Base-by-base conservation (phyloP, 2,329 filamentous ascomycete genomes). In the Capronia epimyces region DNA sequence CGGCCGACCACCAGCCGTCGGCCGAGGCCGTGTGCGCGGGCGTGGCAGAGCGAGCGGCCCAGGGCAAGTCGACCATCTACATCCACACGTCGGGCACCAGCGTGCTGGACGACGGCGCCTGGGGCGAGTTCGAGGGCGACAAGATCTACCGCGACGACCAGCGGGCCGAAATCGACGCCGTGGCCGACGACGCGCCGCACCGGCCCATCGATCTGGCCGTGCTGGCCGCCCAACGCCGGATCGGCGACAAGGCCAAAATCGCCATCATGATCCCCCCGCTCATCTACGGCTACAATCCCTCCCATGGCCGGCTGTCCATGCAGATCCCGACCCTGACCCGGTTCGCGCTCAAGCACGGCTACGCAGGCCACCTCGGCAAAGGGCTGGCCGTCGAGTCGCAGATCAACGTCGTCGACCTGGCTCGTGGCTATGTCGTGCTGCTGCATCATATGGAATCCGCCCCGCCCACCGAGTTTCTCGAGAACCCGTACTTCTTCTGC, bases 401-500 rank as follows among this genome's bases (percentile, higher is more conserved):
- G 43, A 64, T 77, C 25, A 75, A 78, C 58, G 75, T 77, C 4
- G 46, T 64, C 15, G 75, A 77, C 59, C 63, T 77, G 1, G 73
- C 74, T 3, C 59, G 70, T 3, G 75, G 64, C 0, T 77, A 76
- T 55, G 57, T 74, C 6, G 62, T 66, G 0, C 52, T 78, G 1
- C 59, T 77, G 16, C 72, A 75, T 56, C 66, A 68, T 49, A 62
- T 77, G 16, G 75, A 77, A 49, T 40, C 29, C 7, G 55, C 62
- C 0, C 44, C 64, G 2, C 49, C 65, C 0, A 51, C 57, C 6
- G 60, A 68, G 8, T 53, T 69, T 1, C 56, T 71, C 1, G 51
- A 66, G 25, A 75, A 76, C 52, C 73, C 72, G 0, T 78, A 77
- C 59, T 77, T 71, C 60, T 77, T 77, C 64, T 71, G 67, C 61